Conservation (phyloP, 305 asterid genomes). For the Fraxinus albicans region DNA sequence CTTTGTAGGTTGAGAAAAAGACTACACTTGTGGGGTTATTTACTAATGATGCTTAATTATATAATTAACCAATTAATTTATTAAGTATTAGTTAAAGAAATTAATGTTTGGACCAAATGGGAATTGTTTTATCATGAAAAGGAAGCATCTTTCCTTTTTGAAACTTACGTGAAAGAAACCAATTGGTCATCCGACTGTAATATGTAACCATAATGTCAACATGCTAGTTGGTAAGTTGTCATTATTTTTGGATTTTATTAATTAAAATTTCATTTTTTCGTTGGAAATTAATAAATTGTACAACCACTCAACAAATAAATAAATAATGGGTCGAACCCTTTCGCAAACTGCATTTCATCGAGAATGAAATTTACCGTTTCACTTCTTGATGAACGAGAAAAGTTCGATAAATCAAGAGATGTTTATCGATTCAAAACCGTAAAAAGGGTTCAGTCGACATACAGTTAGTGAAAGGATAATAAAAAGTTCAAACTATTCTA, state of each 20-base stretch:
- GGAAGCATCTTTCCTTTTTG: conserved; percentile 29
- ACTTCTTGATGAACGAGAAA: background rate
- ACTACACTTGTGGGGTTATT: background rate
- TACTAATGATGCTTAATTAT: background rate
- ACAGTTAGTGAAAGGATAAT: background rate
- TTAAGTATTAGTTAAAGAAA: background rate
- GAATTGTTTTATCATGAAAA: background rate
- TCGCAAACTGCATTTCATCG: background rate
- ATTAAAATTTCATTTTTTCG: background rate
- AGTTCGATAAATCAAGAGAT: background rate
- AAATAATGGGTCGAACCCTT: background rate
- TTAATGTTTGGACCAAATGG: conserved; percentile 9
- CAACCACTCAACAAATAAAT: background rate
- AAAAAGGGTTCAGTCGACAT: background rate
- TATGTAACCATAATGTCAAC: background rate
- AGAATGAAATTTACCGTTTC: background rate
- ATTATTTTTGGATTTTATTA: background rate
- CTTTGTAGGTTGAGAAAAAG: background rate
- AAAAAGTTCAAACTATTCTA: background rate
- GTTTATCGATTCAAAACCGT: background rate
- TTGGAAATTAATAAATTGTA: background rate
- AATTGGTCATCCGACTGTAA: conserved; percentile 16
- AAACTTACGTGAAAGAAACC: conserved; percentile 23
- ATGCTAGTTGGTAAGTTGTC: background rate
- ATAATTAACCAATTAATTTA: background rate